These are phyloP conservation scores for Dictyophora rubrovolvata DNA, from an alignment of 768 basidiomycete genomes.

Conservation along the genomic window DNA sequence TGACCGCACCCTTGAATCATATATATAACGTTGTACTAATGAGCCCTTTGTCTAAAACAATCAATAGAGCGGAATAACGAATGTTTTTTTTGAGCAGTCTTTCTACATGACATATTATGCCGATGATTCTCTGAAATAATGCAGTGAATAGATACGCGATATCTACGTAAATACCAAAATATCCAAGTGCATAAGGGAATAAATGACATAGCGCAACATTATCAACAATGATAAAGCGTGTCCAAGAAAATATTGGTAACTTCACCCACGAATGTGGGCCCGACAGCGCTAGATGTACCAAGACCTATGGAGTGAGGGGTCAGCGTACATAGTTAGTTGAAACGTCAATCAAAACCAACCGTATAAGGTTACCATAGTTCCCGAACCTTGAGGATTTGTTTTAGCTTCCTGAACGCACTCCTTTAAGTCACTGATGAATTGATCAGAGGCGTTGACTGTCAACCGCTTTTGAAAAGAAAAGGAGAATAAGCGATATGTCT, in stretches of 20 bases:
- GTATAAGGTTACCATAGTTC: constrained; percentile 86
- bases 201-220: background rate
- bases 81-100: no score
- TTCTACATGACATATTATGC: no score
- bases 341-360: constrained; percentile 35
- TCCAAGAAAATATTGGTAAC: constrained; percentile 76
- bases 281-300: constrained; percentile 72
- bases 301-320: constrained; percentile 39
- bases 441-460: constrained; percentile 67
- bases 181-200: no score
- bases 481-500: constrained; percentile 6
- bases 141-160: no score
- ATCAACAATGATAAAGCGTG: constrained; percentile 65
- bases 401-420: constrained; percentile 67
- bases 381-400: constrained; percentile 52
- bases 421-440: constrained; percentile 77
- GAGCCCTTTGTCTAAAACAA: no score
- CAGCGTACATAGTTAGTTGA: background rate
- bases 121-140: no score
- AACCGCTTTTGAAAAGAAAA: constrained; percentile 55
- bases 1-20: no score
- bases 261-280: constrained; percentile 68
- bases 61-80: no score
- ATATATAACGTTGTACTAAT: no score
- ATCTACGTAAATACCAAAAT: no score